Evolutionary conservation across 2,329 filamentous ascomycete genomes (phyloP).

Genomic region (Leptographium wingfieldii): DNA sequence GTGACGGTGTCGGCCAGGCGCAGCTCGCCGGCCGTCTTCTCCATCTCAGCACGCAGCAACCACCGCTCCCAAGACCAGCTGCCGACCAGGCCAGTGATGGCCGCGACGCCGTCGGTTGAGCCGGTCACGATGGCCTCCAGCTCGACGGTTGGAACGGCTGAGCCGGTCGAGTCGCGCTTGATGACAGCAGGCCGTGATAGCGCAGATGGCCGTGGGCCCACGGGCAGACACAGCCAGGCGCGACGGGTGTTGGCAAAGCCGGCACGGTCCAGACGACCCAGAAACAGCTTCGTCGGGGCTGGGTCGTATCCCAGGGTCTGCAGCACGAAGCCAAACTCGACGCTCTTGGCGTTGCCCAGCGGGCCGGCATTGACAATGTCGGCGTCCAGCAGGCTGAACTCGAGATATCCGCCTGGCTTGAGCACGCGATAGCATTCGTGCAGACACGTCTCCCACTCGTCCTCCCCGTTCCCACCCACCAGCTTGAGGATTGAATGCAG

Average conservation of each 20-base stretch:
- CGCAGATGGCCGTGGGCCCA: slow-evolving; percentile 42
- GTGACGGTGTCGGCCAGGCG: slow-evolving; percentile 40
- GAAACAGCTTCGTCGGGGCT: slow-evolving; percentile 66
- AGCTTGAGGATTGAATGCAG: slow-evolving; percentile 76
- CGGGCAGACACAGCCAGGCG: slow-evolving; percentile 79
- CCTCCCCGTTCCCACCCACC: slow-evolving; percentile 50
- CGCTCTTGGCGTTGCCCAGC: slow-evolving; percentile 65
- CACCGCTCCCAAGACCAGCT: slow-evolving; percentile 94
- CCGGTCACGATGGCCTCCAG: slow-evolving; percentile 54
- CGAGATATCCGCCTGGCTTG: slow-evolving; percentile 85
- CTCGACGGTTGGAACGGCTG: slow-evolving; percentile 32
- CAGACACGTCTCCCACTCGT: slow-evolving; percentile 82
- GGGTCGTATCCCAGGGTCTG: slow-evolving; percentile 86
- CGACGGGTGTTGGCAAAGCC: slow-evolving; percentile 74
- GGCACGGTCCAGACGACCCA: slow-evolving; percentile 57
- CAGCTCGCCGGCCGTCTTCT: slow-evolving; percentile 60
- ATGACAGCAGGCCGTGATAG: slow-evolving; percentile 24
- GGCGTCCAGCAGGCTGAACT: slow-evolving; percentile 81
- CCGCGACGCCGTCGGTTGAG: slow-evolving; percentile 58
- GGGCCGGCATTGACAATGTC: slow-evolving; percentile 79
- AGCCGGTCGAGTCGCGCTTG: slow-evolving; percentile 20
- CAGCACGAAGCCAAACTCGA: slow-evolving; percentile 86
- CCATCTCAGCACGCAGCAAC: slow-evolving; percentile 77
- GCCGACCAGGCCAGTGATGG: slow-evolving; percentile 69
- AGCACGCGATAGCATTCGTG: slow-evolving; percentile 80